Base-by-base conservation (phyloP, 148 eudicot species). In the Vaccinium macrocarpon region DNA sequence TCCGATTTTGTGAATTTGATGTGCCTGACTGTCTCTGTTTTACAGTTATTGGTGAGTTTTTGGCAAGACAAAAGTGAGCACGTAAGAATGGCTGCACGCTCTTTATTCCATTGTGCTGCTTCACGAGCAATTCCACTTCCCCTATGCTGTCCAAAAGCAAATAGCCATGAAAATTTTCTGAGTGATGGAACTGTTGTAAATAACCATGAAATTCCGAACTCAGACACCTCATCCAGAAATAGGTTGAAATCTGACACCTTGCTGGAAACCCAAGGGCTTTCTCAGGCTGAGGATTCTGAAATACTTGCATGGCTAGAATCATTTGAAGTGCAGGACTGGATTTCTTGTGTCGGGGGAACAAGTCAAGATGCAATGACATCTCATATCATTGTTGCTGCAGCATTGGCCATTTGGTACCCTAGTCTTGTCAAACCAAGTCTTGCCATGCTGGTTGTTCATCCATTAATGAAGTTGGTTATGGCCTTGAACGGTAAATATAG, bases 51-150 rank as follows among this genome's bases (percentile, higher is more conserved):
- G 84, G 98, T 91, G 77, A 97, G 98, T 86, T 95, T 95, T 86
- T 97, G 99, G 99, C 99, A 95, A 91, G 91, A 94, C 87, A 93
- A 94, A 91, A 92, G 92, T 86, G 98, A 95, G 84, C 98, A 94
- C 87, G 95, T 97, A 66, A 92, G 95, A 59, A 91, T 97, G 98
- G 98, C 99, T 82, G 98, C 99, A 72, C 92, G 96, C 50, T 90
- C 99, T 57, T 81, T 97, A 81, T 97, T 97, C 86, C 99, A 97
- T 80, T 97, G 99, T 89, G 92, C 99, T 89, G 98, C 99, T 84
- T 92, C 99, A 84, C 90, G 96, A 78, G 93, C 98, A 72, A 91
- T 97, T 86, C 99, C 99, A 75, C 87, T 88, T 82, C 95, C 98
- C 71, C 85, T 97, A 21, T 84, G 90, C 84, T 62, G 87, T 87